A percentile compares a stretch with the other conserved stretches of the same genome.
phyloP scores from a whole-genome alignment of 2,329 filamentous ascomycete species.

The Neofusicoccum sp. region DNA sequence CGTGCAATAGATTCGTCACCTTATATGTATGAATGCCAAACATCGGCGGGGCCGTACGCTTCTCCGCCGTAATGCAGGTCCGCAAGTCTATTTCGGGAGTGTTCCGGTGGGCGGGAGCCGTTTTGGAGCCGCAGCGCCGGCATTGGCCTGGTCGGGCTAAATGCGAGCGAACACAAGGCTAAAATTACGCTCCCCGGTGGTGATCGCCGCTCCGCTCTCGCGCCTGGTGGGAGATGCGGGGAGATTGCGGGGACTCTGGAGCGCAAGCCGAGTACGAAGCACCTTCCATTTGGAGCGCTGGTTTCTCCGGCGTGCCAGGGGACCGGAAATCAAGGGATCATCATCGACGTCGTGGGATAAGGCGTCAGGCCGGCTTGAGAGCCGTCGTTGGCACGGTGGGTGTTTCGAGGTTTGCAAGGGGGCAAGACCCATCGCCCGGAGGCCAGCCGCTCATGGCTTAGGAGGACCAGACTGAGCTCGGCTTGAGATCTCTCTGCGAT shows the following conservation, averaged over 20 bases:
- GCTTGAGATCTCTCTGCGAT: no score
- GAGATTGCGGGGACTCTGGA: constrained; percentile 1
- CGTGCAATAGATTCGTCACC: neutral
- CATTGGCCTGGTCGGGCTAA: neutral
- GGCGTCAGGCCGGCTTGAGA: neutral
- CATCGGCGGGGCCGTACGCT: neutral
- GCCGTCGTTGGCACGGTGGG: neutral
- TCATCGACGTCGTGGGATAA: neutral
- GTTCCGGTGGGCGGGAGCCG: neutral
- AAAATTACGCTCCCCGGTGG: neutral
- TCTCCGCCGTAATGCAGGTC: neutral
- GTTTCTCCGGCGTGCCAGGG: neutral
- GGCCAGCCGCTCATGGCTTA: no score
- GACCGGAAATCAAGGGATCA: neutral
- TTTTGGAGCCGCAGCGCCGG: neutral
- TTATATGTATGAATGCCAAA: neutral
- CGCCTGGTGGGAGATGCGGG: constrained; percentile 7
- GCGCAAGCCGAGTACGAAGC: constrained; percentile 1
- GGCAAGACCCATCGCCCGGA: neutral
- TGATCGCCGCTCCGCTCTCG: neutral
- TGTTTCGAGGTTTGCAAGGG: neutral
- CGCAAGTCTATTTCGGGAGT: neutral
- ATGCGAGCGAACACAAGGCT: neutral
- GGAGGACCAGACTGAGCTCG: no score
- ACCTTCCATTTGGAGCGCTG: neutral